phyloP scores from a whole-genome alignment of 1,139 yeast species.

The Debaryomyces robertsiae region DNA sequence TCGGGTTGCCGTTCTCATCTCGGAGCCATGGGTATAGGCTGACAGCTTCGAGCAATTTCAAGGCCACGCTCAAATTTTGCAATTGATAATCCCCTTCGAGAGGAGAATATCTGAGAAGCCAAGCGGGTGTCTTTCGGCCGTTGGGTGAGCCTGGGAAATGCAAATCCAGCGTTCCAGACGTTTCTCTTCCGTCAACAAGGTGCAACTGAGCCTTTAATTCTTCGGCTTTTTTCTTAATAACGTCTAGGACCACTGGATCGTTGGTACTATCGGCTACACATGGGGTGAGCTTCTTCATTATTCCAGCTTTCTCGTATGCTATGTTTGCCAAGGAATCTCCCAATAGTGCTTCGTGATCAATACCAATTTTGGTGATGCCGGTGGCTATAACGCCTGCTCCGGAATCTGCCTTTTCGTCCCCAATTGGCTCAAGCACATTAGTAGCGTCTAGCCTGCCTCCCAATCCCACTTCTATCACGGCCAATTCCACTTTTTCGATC shows the following conservation, averaged over 20 bases:
- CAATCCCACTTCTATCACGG: conserved; percentile 85
- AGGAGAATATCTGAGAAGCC: conserved; percentile 45
- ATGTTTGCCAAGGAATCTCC: conserved; percentile 67
- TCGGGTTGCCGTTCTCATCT: conserved; percentile 6
- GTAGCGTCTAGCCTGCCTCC: conserved; percentile 92
- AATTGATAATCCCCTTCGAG: conserved; percentile 72
- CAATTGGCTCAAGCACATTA: conserved; percentile 52
- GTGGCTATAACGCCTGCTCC: conserved; percentile 56
- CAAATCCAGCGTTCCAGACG: not conserved
- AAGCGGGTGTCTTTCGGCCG: conserved; percentile 12
- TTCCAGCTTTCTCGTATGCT: conserved; percentile 83
- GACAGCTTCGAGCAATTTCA: conserved; percentile 53
- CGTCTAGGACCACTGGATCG: conserved; percentile 49
- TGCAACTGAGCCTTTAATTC: conserved; percentile 20
- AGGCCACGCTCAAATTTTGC: conserved; percentile 69
- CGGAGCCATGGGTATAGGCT: conserved; percentile 15
- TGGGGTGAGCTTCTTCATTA: conserved; percentile 61
- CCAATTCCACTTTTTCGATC: conserved; percentile 60
- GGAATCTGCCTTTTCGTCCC: conserved; percentile 10
- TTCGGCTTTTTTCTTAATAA: conserved; percentile 30
- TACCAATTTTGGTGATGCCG: conserved; percentile 80
- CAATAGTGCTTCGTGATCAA: conserved; percentile 78
- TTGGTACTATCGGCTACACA: conserved; percentile 78
- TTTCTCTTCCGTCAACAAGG: conserved; percentile 19
- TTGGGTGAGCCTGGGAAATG: not conserved